Base-by-base conservation (phyloP, 805 yeast species). In the Saccharomyces cerevisiae region DNA sequence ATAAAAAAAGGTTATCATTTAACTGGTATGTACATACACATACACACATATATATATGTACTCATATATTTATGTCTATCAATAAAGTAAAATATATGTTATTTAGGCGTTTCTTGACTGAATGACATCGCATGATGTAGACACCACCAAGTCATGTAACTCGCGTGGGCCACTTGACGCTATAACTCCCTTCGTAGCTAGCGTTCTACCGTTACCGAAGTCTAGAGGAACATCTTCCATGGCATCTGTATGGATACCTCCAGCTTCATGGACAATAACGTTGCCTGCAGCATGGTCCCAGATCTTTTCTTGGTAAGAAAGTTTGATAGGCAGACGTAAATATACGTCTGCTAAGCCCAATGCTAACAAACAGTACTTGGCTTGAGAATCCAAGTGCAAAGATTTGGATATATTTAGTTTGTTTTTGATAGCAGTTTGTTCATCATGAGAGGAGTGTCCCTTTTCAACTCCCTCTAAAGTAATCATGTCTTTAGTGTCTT, bases 241-340 rank as follows among this genome's bases (percentile, higher is more conserved):
- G 1, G 72, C 55, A 66, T 94, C 99, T 14, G 92, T 82, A 11
- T 94, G 98, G 50, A 75, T 69, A 6, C 99, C 99, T 47, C 97
- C 97, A 62, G 95, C 87, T 70, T 95, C 99, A 36, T 79, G 77
- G 48, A 95, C 84, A 57, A 94, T 78, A 13, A 92, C 76, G 64
- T 87, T 85, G 3, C 99, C 99, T 1, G 97, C 95, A 21, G 98
- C 98, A 69, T 94, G 99, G 71, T 94, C 99, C 98, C 99, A 94
- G 56, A 94, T 90, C 71, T 94, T 94, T 69, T 94, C 99, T 62
- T 88, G 79, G 69, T 91, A 94, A 2, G 79, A 71, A 51, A 82
- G 76, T 59, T 79, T 82, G 48, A 84, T 81, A 13, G 99, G 99
- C 55, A 95, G 73, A 61, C 99, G 83, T 57, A 94, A 75, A 64